These are phyloP conservation scores for Spinellus fusiger DNA, from an alignment of 192 early-diverging fungal genomes.

Conservation along the genomic window DNA sequence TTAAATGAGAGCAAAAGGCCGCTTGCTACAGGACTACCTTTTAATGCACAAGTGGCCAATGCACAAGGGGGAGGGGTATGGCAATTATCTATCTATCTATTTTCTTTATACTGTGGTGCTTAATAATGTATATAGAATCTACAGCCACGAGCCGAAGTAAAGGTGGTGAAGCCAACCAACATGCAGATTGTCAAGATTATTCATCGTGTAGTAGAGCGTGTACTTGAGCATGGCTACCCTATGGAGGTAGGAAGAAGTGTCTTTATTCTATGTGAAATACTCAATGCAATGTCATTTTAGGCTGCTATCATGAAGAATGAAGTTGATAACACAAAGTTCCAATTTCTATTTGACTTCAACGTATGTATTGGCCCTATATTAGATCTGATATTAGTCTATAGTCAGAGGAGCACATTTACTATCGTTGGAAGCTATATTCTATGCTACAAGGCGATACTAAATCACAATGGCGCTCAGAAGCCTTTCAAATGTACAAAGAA, in stretches of 20 bases:
- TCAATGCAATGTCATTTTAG: slow-evolving; percentile 20
- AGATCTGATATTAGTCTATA: slow-evolving; percentile 16
- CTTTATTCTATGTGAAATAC: neutral
- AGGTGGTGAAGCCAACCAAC: slow-evolving; percentile 57
- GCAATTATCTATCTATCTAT: neutral
- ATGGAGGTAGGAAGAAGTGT: slow-evolving; percentile 51
- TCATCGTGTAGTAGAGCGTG: slow-evolving; percentile 81
- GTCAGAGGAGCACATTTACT: slow-evolving; percentile 78
- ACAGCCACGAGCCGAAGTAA: slow-evolving; percentile 57
- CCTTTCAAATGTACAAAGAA: slow-evolving; percentile 84
- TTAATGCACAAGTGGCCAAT: slow-evolving; percentile 53
- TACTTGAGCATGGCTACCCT: slow-evolving; percentile 61
- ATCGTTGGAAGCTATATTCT: slow-evolving; percentile 90
- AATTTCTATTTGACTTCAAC: slow-evolving; percentile 67
- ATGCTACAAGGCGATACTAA: slow-evolving; percentile 78
- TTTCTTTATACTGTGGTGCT: neutral
- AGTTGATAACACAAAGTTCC: slow-evolving; percentile 55
- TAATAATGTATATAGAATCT: slow-evolving; percentile 10
- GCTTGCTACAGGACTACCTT: slow-evolving; percentile 43
- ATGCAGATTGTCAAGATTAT: slow-evolving; percentile 52
- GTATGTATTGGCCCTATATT: slow-evolving; percentile 41
- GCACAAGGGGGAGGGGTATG: slow-evolving; percentile 5
- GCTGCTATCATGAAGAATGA: slow-evolving; percentile 59
- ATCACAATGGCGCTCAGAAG: slow-evolving; percentile 61
- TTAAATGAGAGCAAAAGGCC: slow-evolving; percentile 25